Base-by-base conservation (phyloP, 176 grass and related monocot genomes). In the Triticum urartu region DNA sequence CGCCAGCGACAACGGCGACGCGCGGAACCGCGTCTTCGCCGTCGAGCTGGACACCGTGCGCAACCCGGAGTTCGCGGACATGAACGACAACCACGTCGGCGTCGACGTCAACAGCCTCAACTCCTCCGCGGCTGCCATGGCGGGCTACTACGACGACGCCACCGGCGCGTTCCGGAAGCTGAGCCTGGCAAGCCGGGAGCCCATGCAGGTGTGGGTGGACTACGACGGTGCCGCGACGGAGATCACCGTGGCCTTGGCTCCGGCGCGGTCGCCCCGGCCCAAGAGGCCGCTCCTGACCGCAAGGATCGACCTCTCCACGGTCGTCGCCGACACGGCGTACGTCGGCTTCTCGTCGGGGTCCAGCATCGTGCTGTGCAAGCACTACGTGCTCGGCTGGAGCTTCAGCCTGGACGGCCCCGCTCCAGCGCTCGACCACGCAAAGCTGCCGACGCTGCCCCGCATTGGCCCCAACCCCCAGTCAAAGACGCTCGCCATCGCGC, bases 101-200 rank as follows among this genome's bases (percentile, higher is more conserved):
- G 73, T 90, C 22, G 89, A 87, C 74, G 84, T 90, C 79, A 89
- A 89, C 88, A 86, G 89, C 84, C 84, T 90, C 84, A 86, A 90
- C 64, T 90, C 89, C 56, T 4, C 84, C 3, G 72, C 54, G 5
- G 64, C 84, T 5, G 54, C 79, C n/a, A 21, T 84, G 7, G 88
- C 88, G 1, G 88, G 88, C 7, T 90, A 86, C 79, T 79, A 72
- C 64, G 79, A 78, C 8, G 88, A 5, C 38, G 48, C 3, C 5
- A 56, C 24, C 24, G 83, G 71, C 79, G 30, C 38, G 64, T 86
- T 86, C 79, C 72, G 7, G 28, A 72, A 83, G 40, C 79, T 90
- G 17, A 86, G 58, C 80, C 89, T 90, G 1, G 82, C 54, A 4
- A 90, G 84, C 74, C 58, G 80, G 73, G 24, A 87, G 33, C 84